Conservation (phyloP, 192 early-diverging fungal genomes). For the Backusella liffmaniae region DNA sequence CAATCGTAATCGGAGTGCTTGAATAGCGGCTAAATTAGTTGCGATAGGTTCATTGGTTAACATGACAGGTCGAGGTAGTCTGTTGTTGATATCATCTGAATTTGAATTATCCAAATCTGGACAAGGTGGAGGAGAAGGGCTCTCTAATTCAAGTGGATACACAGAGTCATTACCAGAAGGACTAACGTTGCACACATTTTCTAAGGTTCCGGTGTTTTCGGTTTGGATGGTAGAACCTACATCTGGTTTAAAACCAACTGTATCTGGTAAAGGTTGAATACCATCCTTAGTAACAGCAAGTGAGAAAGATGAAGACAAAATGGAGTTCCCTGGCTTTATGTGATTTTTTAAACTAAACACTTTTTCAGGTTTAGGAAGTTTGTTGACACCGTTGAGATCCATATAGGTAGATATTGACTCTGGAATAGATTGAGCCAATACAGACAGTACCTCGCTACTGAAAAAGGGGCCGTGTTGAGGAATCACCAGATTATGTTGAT, state of each 20-base stretch:
- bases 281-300: slow-evolving; percentile 5
- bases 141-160: not conserved
- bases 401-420: slow-evolving; percentile 28
- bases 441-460: slow-evolving; percentile 7
- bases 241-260: not conserved
- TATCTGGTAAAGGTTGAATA: not conserved
- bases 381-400: slow-evolving; percentile 26
- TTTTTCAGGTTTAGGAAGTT: slow-evolving; percentile 16
- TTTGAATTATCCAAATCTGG: not conserved
- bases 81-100: not conserved
- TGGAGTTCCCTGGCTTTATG: not conserved
- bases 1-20: slow-evolving; percentile 22
- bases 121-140: not conserved
- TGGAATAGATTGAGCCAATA: slow-evolving; percentile 24
- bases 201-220: not conserved
- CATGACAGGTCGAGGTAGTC: not conserved
- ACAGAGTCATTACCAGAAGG: not conserved
- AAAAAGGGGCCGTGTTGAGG: slow-evolving; percentile 31
- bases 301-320: not conserved
- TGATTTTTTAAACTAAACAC: not conserved
- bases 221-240: not conserved
- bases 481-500: slow-evolving; percentile 21
- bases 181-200: not conserved
- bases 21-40: slow-evolving; percentile 27
- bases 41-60: not conserved